Base-by-base conservation (phyloP, 2,329 filamentous ascomycete species). In the Pleurostoma richardsiae region DNA sequence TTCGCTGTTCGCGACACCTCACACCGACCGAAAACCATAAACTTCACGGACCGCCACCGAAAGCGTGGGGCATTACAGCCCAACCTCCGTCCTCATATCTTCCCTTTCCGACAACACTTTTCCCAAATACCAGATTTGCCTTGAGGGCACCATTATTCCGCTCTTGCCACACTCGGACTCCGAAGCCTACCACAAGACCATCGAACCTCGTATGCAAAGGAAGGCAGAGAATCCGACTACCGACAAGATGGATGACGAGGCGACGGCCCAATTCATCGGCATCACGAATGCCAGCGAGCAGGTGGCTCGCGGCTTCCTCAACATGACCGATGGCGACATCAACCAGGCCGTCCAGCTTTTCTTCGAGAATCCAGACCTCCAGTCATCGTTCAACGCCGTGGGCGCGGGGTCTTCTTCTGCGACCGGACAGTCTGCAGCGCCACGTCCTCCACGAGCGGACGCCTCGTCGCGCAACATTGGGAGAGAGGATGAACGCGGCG, bases 271-370 rank as follows among this genome's bases (percentile, higher is more conserved):
- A 59, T 96, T 99, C 65, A 82, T 83, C 59, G 76, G 79, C 67
- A 87, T 99, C 64, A 97, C 94, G 38, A 85, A 83, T 56, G 81
- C 86, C 49, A 82, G 77, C 51, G 77, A 84, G 29, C 76, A 85
- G 54, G 82, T 91, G 52, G 94, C 92, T 30, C 80, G 82, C 51
- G 86, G 88, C 56, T 96, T 95, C 66, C 79, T 97, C 42, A 80
- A 87, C 57, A 79, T 99, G 62, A 85, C 90, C n/a, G 86, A 89
- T 56, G 84, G 84, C 59, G 86, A 96, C 62, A 73, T 92, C 44
- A 83, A 90, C 66, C 86, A 92, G 60, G 94, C 94, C 29, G 85
- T 96, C 57, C 83, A 89, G 60, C 82, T 97, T 10, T 99, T 84
- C 70, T 97, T 90, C 66, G 90, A 95, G 61, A 94, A 87, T 62